Percentiles rank a stretch among this genome's conserved stretches.
Conservation (phyloP, 1,284 basidiomycete species). For the Puccinia coronata region DNA sequence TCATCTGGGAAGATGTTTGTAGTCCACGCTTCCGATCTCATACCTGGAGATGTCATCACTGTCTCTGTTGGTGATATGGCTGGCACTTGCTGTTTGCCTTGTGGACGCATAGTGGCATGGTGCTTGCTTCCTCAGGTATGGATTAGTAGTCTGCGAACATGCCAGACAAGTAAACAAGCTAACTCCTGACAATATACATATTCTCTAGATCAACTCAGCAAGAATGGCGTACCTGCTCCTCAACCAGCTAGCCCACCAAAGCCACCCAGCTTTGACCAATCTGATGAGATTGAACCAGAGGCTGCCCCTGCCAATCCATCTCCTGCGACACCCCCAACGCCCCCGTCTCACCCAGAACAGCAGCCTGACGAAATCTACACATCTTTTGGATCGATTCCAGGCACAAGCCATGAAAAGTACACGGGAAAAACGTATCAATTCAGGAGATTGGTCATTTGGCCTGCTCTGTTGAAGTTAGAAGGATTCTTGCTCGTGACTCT, state of each 20-base stretch:
- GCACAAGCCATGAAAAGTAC: neutral
- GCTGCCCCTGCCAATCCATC: conserved; percentile 24
- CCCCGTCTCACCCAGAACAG: neutral
- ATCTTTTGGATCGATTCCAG: neutral
- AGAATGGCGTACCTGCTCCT: conserved; percentile 29
- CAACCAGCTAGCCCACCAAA: conserved; percentile 39
- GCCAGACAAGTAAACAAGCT: too few relatives aligned
- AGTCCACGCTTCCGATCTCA: too few relatives aligned
- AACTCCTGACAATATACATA: too few relatives aligned
- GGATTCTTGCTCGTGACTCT: conserved; percentile 9
- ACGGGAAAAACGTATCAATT: conserved; percentile 36
- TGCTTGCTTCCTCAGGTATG: too few relatives aligned
- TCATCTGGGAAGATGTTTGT: too few relatives aligned
- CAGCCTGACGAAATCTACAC: neutral
- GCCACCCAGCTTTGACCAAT: conserved; percentile 34
- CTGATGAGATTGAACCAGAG: conserved; percentile 12
- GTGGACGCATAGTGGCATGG: too few relatives aligned
- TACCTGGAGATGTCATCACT: too few relatives aligned
- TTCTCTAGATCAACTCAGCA: conserved; percentile 4
- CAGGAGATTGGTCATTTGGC: conserved; percentile 44
- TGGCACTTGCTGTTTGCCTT: conserved; percentile 5
- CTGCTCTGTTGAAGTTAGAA: conserved; percentile 34
- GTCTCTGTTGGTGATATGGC: neutral
- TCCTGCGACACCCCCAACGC: conserved; percentile 29
- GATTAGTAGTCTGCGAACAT: too few relatives aligned